phyloP scores from a whole-genome alignment of 2,329 filamentous ascomycete species.

The Catunica adiposa region DNA sequence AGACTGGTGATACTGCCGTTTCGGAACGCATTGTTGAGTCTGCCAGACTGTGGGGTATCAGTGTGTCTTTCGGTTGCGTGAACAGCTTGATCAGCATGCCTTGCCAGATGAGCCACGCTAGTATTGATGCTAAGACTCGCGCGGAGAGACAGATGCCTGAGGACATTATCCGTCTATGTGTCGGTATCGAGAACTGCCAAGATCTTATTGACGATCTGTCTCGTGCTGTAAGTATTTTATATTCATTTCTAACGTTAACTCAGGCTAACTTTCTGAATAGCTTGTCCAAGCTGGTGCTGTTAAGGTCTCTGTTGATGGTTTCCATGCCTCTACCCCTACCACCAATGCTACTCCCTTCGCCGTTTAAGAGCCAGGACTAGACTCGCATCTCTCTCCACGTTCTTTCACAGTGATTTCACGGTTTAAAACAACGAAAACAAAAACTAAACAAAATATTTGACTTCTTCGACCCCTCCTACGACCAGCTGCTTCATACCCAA shows the following conservation, averaged over 20 bases:
- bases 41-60: slow-evolving; percentile 82
- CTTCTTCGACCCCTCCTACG: background rate
- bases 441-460: slow-evolving; percentile 3
- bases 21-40: slow-evolving; percentile 91
- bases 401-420: background rate
- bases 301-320: slow-evolving; percentile 54
- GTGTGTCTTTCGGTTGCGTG: slow-evolving; percentile 93
- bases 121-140: slow-evolving; percentile 88
- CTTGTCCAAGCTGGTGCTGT: slow-evolving; percentile 91
- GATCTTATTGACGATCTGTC: slow-evolving; percentile 88
- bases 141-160: slow-evolving; percentile 84
- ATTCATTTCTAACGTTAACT: background rate
- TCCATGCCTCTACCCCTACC: slow-evolving; percentile 11
- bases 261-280: slow-evolving; percentile 27
- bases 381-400: background rate
- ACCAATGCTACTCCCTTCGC: slow-evolving; percentile 10
- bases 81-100: slow-evolving; percentile 99
- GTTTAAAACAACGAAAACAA: background rate
- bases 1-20: slow-evolving; percentile 70
- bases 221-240: slow-evolving; percentile 53
- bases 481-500: background rate
- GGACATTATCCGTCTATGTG: slow-evolving; percentile 87
- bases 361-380: background rate
- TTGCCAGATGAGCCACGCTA: slow-evolving; percentile 98
- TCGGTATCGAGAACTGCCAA: slow-evolving; percentile 84